Conservation (phyloP, 2,329 filamentous ascomycete species). For the Bipolaris sorokiniana region DNA sequence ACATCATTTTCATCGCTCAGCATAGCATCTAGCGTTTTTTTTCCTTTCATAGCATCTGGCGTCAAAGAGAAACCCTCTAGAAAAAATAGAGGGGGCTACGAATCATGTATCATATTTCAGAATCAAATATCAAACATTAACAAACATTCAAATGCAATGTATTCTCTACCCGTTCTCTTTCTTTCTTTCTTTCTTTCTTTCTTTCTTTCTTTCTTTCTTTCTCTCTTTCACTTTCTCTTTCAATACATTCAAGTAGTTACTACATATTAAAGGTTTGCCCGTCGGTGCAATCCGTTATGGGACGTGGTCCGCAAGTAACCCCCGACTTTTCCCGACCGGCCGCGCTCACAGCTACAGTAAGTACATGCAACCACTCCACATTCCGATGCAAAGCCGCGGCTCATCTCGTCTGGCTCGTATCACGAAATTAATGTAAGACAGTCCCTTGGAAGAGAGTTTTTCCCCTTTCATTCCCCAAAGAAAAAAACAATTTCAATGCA, state of each 20-base stretch:
- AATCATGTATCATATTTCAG: slow-evolving; percentile 2
- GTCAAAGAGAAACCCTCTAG: background rate
- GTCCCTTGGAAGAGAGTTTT: too few relatives aligned
- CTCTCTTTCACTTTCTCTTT: background rate
- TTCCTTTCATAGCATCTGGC: slow-evolving; percentile 2
- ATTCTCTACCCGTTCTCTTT: background rate
- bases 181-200: background rate
- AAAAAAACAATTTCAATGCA: too few relatives aligned
- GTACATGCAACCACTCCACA: background rate
- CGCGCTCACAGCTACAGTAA: slow-evolving; percentile 5
- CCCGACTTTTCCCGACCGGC: slow-evolving; percentile 10
- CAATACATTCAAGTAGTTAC: background rate
- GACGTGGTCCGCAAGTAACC: background rate
- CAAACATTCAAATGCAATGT: background rate
- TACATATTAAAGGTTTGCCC: too few relatives aligned
- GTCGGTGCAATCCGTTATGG: too few relatives aligned
- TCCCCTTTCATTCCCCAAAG: too few relatives aligned
- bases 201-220: background rate
- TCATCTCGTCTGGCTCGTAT: too few relatives aligned
- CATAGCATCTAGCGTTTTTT: slow-evolving; percentile 2
- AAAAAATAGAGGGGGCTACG: slow-evolving; percentile 4
- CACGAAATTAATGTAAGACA: too few relatives aligned
- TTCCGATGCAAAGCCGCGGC: background rate
- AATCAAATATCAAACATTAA: slow-evolving; percentile 1
- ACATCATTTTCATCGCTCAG: slow-evolving; percentile 4